These are phyloP conservation scores for Cordyceps farinosa DNA, from an alignment of 2,329 filamentous ascomycete genomes.

Conservation along the genomic window DNA sequence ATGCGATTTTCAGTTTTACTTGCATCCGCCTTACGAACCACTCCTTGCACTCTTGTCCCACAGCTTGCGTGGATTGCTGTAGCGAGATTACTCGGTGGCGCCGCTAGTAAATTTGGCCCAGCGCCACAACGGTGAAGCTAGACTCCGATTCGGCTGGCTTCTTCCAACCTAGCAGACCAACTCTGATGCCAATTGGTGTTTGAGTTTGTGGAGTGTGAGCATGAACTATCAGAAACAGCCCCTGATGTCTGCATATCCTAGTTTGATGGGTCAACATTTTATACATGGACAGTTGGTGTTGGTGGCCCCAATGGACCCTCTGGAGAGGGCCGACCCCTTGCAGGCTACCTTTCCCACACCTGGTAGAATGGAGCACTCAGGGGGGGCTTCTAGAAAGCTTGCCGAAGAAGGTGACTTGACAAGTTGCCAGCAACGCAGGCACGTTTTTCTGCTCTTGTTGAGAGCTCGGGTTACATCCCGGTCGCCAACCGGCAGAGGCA, in stretches of 20 bases:
- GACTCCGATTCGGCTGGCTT: slow-evolving; percentile 3
- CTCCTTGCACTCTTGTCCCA: not conserved
- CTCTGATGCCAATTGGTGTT: not conserved
- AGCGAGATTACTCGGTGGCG: slow-evolving; percentile 8
- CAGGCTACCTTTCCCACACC: not conserved
- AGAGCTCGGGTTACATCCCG: not conserved
- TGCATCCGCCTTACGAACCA: not conserved
- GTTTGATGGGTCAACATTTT: not conserved
- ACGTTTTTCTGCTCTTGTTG: not conserved
- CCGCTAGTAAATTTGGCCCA: slow-evolving; percentile 6
- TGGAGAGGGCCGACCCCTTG: not conserved
- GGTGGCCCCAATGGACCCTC: not conserved
- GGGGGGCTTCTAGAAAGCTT: slow-evolving; percentile 13
- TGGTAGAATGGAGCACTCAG: slow-evolving; percentile 3
- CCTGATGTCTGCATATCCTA: slow-evolving; percentile 9
- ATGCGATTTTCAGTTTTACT: not conserved
- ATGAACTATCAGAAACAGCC: slow-evolving; percentile 17
- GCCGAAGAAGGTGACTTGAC: not conserved
- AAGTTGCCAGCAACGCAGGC: not conserved
- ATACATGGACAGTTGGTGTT: not conserved
- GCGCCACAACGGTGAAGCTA: slow-evolving; percentile 11
- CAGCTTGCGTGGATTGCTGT: not conserved
- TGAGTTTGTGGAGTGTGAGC: not conserved
- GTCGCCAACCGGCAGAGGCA: not conserved
- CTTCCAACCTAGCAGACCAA: not conserved